Evolutionary conservation across 352 stramenopile genomes (phyloP).

Genomic region (Phytopythium sindhum): DNA sequence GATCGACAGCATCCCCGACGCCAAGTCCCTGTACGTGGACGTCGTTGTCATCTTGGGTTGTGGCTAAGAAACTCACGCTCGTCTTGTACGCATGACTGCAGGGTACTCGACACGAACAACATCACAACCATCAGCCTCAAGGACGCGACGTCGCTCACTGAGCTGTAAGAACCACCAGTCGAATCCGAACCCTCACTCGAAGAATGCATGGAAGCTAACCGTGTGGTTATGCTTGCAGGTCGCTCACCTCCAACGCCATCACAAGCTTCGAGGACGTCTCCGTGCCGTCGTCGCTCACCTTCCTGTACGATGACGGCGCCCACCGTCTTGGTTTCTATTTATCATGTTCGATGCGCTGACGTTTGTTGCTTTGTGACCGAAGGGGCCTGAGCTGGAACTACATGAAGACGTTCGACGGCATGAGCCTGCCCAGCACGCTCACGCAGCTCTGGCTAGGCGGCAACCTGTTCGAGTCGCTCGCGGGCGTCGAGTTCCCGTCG

Average conservation of each 20-base stretch:
- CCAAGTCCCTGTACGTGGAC: slow-evolving; percentile 37
- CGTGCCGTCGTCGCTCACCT: slow-evolving; percentile 33
- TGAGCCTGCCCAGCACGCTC: slow-evolving; percentile 46
- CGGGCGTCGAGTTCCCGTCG: slow-evolving; percentile 36
- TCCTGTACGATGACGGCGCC: slow-evolving; percentile 21
- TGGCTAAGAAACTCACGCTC: neutral
- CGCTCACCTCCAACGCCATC: slow-evolving; percentile 47
- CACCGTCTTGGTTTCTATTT: neutral
- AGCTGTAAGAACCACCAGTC: slow-evolving; percentile 29
- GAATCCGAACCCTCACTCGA: too few species aligned
- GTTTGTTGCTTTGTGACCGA: neutral
- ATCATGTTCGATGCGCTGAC: neutral
- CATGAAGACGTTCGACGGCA: slow-evolving; percentile 54
- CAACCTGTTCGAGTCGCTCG: slow-evolving; percentile 66
- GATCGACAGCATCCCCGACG: slow-evolving; percentile 43
- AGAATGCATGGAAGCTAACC: neutral
- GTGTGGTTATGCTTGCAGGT: slow-evolving; percentile 20
- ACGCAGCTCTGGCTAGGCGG: slow-evolving; percentile 58
- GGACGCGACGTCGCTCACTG: slow-evolving; percentile 25
- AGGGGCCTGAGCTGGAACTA: slow-evolving; percentile 67
- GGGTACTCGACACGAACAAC: slow-evolving; percentile 50
- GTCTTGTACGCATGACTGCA: slow-evolving; percentile 11
- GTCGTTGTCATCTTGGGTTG: too few species aligned
- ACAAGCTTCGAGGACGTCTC: slow-evolving; percentile 39
- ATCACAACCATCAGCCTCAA: slow-evolving; percentile 33